phyloP scores from a whole-genome alignment of 2,329 filamentous ascomycete genomes.

The Penicillium palitans region DNA sequence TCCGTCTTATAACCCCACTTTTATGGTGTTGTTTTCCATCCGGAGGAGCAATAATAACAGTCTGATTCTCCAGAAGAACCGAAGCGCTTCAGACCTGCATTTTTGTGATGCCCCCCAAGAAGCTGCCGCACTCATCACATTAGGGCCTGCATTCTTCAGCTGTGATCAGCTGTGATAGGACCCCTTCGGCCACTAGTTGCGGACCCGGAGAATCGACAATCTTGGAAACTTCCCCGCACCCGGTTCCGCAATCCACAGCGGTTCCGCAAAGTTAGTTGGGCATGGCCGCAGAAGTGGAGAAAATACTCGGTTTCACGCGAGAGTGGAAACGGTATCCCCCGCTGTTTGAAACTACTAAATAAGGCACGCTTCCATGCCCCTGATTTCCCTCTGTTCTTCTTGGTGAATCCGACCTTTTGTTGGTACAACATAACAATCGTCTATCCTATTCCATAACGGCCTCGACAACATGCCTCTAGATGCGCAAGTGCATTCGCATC shows the following conservation, averaged over 20 bases:
- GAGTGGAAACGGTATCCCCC: not conserved
- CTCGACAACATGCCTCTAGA: not conserved
- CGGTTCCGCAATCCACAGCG: not conserved
- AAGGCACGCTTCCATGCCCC: not conserved
- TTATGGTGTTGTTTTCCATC: not conserved
- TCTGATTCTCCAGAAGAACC: not conserved
- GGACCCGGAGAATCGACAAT: not conserved
- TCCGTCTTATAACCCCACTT: no score
- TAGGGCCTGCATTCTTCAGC: no score
- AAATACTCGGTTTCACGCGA: not conserved
- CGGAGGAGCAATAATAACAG: no score
- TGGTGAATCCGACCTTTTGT: not conserved
- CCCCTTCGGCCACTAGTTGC: not conserved
- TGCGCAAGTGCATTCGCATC: not conserved
- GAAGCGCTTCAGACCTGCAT: not conserved
- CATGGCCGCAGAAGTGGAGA: not conserved
- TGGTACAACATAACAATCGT: not conserved
- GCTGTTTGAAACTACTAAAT: not conserved
- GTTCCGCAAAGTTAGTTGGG: constrained; percentile 1
- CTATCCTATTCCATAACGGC: not conserved
- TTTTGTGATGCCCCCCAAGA: no score
- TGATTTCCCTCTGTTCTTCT: not conserved
- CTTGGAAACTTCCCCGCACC: not conserved
- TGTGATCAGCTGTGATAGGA: not conserved
- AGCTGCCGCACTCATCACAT: not conserved